Percentiles rank a stretch among this genome's conserved stretches.
phyloP scores from a whole-genome alignment of 768 basidiomycete genomes.

The Boletus subcaerulescens region DNA sequence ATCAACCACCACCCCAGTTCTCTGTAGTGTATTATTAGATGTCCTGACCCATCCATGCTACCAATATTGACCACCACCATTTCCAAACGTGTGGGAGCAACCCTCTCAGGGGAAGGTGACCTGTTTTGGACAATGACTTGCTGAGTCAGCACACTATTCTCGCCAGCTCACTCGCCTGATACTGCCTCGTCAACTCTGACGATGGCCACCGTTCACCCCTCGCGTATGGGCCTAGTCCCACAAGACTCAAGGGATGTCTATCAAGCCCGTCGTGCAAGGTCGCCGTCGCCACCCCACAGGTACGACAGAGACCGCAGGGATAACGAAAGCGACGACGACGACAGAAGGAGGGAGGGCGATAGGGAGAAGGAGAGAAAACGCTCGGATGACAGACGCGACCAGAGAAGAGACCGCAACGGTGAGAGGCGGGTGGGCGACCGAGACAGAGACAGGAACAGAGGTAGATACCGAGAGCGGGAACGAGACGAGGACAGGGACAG shows the following conservation, averaged over 20 bases:
- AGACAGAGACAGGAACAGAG: conserved; percentile 20
- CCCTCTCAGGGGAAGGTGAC: neutral
- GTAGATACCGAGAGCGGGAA: conserved; percentile 22
- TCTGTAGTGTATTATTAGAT: conserved; percentile 5
- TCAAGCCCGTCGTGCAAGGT: conserved; percentile 34
- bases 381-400: conserved; percentile 2
- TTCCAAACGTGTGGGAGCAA: neutral
- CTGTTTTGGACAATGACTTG: neutral
- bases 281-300: conserved; percentile 42
- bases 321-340: conserved; percentile 16
- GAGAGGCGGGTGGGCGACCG: conserved; percentile 5
- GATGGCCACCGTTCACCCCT: conserved; percentile 77
- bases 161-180: neutral
- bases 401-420: neutral
- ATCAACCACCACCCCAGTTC: neutral
- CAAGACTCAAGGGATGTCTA: conserved; percentile 30
- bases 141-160: conserved; percentile 17
- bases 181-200: neutral
- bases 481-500: conserved; percentile 21
- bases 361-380: neutral
- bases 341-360: neutral
- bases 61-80: too few relatives aligned
- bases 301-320: conserved; percentile 31
- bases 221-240: conserved; percentile 65
- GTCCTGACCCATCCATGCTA: neutral